Base-by-base conservation (phyloP, 2,329 filamentous ascomycete genomes). In the Aspergillus floridensis region DNA sequence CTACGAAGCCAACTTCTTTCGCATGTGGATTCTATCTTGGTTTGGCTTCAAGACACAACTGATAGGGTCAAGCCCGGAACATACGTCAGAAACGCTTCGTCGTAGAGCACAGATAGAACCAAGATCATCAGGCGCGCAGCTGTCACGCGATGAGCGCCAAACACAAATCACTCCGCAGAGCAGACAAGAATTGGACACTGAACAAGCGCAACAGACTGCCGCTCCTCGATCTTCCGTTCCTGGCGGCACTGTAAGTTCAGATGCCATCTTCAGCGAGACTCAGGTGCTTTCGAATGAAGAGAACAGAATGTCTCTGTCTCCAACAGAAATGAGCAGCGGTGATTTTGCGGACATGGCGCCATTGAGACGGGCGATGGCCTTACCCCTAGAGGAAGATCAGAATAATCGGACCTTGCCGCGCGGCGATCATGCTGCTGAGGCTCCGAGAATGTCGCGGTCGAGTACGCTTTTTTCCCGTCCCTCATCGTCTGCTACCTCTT, bases 381-480 rank as follows among this genome's bases (percentile, higher is more conserved):
- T 59, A 3, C 58, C 68, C 16, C 57, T 59, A 32, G 59, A 57
- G 11, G 46, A 60, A 62, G 8, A 49, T 53, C 38, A 44, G 38
- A 44, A 19, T 10, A 5, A 19, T 16, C 14, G 38, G 14, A 14
- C 38, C 29, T 38, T 50, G 19, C 46, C 38, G 49, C 49, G 54
- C 14, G 64, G 63, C 22, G 52, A 48, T 52, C 31, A 53, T 47
- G 46, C 56, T 19, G 29, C 21, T 51, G 59, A 62, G 56, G 64
- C 63, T 32, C 65, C 68, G 32, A 69, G 67, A 29, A 66, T 65
- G 44, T 78, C 76, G 10, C 72, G 73, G 26, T 72, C 76, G 56
- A 74, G 77, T 58, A 78, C 76, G 1, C 65, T 78, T 1, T 74
- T 76, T 46, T 78, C 76, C 44, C 75, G 65, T 8, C 69, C 72